These are phyloP conservation scores for Coffea canephora DNA, from an alignment of 257 asterid species.

Conservation along the genomic window DNA sequence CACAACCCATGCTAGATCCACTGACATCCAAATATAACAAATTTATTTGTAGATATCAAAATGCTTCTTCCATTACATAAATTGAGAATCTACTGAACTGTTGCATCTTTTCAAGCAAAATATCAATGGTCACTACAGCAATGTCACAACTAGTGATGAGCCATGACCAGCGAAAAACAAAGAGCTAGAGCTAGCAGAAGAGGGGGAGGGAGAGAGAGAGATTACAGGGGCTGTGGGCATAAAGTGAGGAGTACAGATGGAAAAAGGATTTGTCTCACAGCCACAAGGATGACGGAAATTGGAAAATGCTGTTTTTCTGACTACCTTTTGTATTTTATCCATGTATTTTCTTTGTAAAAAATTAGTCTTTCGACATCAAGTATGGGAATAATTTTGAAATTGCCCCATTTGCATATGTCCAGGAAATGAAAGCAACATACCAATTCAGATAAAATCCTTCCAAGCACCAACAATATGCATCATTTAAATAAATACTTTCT, in stretches of 20 bases:
- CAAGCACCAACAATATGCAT: too few species aligned
- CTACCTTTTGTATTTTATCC: neutral
- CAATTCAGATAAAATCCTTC: too few species aligned
- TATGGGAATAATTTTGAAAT: neutral
- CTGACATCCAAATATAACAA: neutral
- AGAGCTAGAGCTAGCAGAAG: neutral
- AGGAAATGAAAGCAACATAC: neutral
- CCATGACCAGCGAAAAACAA: neutral
- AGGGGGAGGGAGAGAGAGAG: neutral
- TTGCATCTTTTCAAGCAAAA: neutral
- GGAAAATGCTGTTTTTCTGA: neutral
- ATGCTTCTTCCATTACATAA: neutral
- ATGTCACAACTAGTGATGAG: neutral
- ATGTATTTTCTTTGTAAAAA: too few species aligned
- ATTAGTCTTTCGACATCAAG: neutral
- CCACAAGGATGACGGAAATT: neutral
- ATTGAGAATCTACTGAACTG: neutral
- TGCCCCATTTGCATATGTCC: neutral
- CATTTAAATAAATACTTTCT: too few species aligned
- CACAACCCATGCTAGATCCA: neutral
- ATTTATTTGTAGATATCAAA: neutral
- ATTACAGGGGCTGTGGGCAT: too few species aligned
- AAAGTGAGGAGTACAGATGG: neutral
- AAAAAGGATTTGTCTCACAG: neutral
- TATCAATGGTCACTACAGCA: neutral